These are phyloP conservation scores for Beauveria sp. DNA, from an alignment of 2,329 filamentous ascomycete species.

Conservation along the genomic window DNA sequence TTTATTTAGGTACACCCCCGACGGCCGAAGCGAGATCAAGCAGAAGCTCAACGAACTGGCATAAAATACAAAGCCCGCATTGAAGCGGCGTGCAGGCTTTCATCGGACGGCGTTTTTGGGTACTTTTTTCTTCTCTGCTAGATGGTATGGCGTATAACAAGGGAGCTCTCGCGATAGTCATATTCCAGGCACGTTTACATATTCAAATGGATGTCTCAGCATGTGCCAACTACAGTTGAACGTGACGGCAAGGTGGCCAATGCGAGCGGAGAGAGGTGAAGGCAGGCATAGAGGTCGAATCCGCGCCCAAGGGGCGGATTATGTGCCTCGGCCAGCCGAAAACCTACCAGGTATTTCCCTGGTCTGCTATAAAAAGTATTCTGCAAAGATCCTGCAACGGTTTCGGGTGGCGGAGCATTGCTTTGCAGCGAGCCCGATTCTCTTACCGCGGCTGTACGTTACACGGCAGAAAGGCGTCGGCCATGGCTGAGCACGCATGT, in stretches of 20 bases:
- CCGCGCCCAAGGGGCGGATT: not conserved
- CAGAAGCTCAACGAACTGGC: slow-evolving; percentile 13
- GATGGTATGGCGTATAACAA: slow-evolving; percentile 7
- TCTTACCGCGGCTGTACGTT: not conserved
- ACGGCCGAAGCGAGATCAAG: slow-evolving; percentile 35
- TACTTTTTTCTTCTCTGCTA: not conserved
- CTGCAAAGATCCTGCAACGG: not conserved
- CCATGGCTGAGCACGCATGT: not conserved
- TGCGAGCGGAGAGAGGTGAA: not conserved
- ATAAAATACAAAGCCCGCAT: not conserved
- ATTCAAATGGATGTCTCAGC: slow-evolving; percentile 1
- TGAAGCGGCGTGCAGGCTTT: not conserved
- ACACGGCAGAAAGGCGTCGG: not conserved
- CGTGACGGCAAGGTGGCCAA: not conserved
- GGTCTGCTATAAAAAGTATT: not conserved
- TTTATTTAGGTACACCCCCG: slow-evolving; percentile 48
- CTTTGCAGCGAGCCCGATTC: not conserved
- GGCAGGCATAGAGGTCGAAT: not conserved
- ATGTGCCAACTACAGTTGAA: not conserved
- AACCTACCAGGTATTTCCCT: not conserved
- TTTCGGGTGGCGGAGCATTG: not conserved
- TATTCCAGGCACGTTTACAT: not conserved
- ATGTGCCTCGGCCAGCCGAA: not conserved
- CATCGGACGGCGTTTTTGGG: slow-evolving; percentile 11
- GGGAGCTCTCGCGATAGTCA: slow-evolving; percentile 6